phyloP scores from a whole-genome alignment of 495 filamentous ascomycete species.

The Podospora australis region DNA sequence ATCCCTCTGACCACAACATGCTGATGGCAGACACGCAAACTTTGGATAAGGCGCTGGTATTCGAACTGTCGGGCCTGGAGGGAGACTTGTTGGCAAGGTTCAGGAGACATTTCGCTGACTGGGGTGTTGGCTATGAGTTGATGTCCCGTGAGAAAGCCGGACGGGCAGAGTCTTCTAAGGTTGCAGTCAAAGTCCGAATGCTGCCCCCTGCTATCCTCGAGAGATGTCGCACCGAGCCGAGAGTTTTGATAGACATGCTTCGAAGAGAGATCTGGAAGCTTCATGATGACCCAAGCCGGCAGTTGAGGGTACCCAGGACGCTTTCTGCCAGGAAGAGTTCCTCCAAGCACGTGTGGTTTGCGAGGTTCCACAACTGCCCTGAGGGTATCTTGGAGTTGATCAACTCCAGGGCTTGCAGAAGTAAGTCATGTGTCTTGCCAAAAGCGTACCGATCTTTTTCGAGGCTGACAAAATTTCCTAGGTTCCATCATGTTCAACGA shows the following conservation, averaged over 20 bases:
- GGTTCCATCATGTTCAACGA: slow-evolving; percentile 98
- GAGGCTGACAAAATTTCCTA: slow-evolving; percentile 11
- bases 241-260: slow-evolving; percentile 61
- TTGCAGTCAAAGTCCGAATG: slow-evolving; percentile 43
- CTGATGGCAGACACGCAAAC: slow-evolving; percentile 17
- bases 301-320: background rate
- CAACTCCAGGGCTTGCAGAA: slow-evolving; percentile 84
- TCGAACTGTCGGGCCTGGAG: slow-evolving; percentile 57
- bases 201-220: slow-evolving; percentile 69
- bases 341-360: slow-evolving; percentile 44
- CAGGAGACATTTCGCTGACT: slow-evolving; percentile 50
- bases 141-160: background rate
- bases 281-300: slow-evolving; percentile 20
- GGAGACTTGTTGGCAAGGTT: slow-evolving; percentile 47
- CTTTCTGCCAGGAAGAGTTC: background rate
- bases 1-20: background rate
- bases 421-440: slow-evolving; percentile 22
- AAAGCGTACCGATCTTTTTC: no score
- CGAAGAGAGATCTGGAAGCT: slow-evolving; percentile 66
- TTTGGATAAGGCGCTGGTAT: slow-evolving; percentile 49
- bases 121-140: slow-evolving; percentile 64
- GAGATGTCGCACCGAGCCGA: slow-evolving; percentile 64
- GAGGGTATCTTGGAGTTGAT: slow-evolving; percentile 77
- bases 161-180: background rate
- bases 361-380: slow-evolving; percentile 59